Base-by-base conservation (phyloP, 2,329 filamentous ascomycete species). In the Penicillium sp. region DNA sequence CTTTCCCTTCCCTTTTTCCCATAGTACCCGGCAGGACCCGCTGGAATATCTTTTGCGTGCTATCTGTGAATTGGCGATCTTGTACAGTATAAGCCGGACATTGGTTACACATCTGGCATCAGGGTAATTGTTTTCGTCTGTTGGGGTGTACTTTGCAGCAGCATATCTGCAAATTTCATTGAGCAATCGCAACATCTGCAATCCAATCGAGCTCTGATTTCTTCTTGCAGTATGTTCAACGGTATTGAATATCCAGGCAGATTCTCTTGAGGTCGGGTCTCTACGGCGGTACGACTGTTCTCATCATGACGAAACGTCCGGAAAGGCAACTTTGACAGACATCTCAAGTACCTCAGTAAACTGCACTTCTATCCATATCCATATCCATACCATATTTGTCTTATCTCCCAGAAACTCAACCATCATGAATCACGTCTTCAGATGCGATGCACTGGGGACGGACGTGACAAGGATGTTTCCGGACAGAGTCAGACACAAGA, bases 401-500 rank as follows among this genome's bases (percentile, higher is more conserved):
- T 23, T 23, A 11, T 30, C 18, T 14, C 16, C 18, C 11, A 27
- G 5, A 27, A n/a, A 23, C 4, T 27, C 25, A n/a, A n/a, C n/a
- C 25, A 27, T n/a, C 25, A 27, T 27, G 25, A 27, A 13, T 13
- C 25, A 27, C 5, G 4, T 4, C 11, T 27, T 63, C 34, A 46
- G 44, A 21, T 37, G 36, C 7, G 45, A 57, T 6, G 64, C 55
- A 4, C 59, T 53, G 16, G 64, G 62, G 11, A 45, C 34, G 2
- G 57, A 64, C 11, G 62, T 65, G 15, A 54, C 57, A 4, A 40
- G 50, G 5, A 52, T 47, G 27, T 64, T 64, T 40, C 44, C 51
- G 5, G 49, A 59, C 5, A 31, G 47, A 14, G 54, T 66, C 14
- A 52, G 55, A 31, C 47, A 56, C 11, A 63, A 56, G 41, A 65